phyloP scores from a whole-genome alignment of 148 eudicot genomes.

The Linanthus parryae region DNA sequence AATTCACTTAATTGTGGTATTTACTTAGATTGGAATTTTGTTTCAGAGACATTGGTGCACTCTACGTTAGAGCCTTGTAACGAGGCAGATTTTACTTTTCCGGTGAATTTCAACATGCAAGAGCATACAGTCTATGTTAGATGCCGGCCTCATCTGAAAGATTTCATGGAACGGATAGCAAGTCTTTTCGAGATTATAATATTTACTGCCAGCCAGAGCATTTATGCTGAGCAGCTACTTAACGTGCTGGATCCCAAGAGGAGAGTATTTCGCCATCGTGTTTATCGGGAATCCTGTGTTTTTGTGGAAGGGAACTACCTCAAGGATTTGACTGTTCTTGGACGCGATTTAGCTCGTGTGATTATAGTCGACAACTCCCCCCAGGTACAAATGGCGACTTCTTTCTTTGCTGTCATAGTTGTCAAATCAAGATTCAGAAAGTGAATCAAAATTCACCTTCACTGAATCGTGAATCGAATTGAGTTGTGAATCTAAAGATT shows the following conservation, averaged over 20 bases:
- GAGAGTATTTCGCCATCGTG: conserved; percentile 87
- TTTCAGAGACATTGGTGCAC: conserved; percentile 95
- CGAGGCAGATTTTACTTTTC: conserved; percentile 87
- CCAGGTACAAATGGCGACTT: no score
- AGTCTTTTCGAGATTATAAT: conserved; percentile 80
- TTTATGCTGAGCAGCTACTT: conserved; percentile 94
- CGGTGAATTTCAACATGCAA: conserved; percentile 68
- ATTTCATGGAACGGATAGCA: conserved; percentile 88
- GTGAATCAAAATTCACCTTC: no score
- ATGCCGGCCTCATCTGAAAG: conserved; percentile 85
- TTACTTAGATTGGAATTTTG: no score
- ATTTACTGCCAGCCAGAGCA: conserved; percentile 98
- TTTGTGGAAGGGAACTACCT: conserved; percentile 90
- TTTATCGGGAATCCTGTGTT: conserved; percentile 93
- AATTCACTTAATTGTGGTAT: no score
- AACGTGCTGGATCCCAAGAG: conserved; percentile 95
- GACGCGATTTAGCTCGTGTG: conserved; percentile 87
- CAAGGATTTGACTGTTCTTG: conserved; percentile 90
- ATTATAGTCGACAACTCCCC: conserved; percentile 93
- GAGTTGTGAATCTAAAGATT: no score
- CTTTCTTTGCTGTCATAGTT: no score
- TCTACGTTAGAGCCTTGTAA: conserved; percentile 91
- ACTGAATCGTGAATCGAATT: no score
- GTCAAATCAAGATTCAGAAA: no score
- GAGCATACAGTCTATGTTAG: conserved; percentile 91